Evolutionary conservation across 2,329 filamentous ascomycete genomes (phyloP).

Genomic region (Aureobasidium namibiae): DNA sequence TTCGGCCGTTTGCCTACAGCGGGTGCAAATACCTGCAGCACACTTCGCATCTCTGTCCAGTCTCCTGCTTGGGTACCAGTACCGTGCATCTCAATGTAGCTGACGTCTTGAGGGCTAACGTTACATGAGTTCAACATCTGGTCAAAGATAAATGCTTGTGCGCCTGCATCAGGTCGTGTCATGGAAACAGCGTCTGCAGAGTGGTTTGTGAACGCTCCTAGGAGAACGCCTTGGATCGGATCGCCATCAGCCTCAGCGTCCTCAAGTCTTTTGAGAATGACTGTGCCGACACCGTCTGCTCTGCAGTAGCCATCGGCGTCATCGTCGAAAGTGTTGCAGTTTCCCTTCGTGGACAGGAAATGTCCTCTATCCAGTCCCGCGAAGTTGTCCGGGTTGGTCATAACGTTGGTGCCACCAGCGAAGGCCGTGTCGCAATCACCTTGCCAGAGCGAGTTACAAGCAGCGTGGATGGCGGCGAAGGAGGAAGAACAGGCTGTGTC

Average conservation of each 20-base stretch:
- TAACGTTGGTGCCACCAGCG: slow-evolving; percentile 22
- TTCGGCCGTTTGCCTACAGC: too few species aligned
- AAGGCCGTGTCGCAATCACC: slow-evolving; percentile 24
- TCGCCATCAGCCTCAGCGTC: slow-evolving; percentile 41
- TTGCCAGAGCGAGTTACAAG: slow-evolving; percentile 22
- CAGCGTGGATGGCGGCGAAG: slow-evolving; percentile 4
- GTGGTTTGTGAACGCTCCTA: too few species aligned
- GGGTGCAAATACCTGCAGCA: slow-evolving; percentile 9
- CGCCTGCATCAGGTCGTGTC: too few species aligned
- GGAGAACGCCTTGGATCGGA: slow-evolving; percentile 27
- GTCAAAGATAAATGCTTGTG: too few species aligned
- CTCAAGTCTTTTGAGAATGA: slow-evolving; percentile 45
- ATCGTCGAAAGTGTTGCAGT: slow-evolving; percentile 23
- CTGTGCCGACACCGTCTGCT: slow-evolving; percentile 43
- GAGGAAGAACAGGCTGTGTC: background rate
- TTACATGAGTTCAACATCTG: too few species aligned
- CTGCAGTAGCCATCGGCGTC: slow-evolving; percentile 43
- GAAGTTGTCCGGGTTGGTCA: slow-evolving; percentile 18
- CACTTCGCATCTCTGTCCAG: slow-evolving; percentile 20
- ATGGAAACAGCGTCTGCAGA: background rate
- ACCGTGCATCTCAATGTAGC: slow-evolving; percentile 24
- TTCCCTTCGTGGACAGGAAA: background rate
- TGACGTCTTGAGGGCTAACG: background rate
- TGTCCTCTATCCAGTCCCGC: background rate
- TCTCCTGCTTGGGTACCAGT: slow-evolving; percentile 29